These are phyloP conservation scores for Oropetium thomaeum DNA, from an alignment of 176 grass and related monocot genomes.

Conservation along the genomic window DNA sequence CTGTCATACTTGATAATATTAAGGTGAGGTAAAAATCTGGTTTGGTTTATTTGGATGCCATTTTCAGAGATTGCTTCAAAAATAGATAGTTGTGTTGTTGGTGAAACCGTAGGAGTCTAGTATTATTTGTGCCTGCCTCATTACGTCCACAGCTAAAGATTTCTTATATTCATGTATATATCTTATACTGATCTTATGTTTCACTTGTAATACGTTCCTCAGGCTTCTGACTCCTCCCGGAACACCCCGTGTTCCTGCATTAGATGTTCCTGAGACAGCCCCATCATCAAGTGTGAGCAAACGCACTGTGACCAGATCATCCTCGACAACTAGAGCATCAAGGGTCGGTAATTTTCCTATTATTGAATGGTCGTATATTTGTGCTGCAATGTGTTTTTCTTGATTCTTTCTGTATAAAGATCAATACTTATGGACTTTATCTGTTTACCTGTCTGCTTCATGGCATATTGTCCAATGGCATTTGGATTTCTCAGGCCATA, in stretches of 20 bases:
- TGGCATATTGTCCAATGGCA: neutral
- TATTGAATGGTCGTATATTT: neutral
- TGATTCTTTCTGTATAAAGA: neutral
- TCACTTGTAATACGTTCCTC: slow-evolving; percentile 36
- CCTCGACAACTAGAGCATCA: slow-evolving; percentile 78
- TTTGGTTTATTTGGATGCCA: neutral
- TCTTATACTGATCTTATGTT: slow-evolving; percentile 13
- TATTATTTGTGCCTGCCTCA: neutral
- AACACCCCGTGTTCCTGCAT: slow-evolving; percentile 57
- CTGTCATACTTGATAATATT: neutral
- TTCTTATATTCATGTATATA: neutral
- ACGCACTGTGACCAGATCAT: slow-evolving; percentile 46
- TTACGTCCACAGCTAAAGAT: neutral
- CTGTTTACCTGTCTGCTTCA: neutral
- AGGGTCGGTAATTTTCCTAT: slow-evolving; percentile 52
- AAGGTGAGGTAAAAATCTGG: neutral
- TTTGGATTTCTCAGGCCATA: neutral
- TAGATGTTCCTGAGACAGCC: slow-evolving; percentile 52
- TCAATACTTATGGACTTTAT: neutral
- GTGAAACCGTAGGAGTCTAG: neutral
- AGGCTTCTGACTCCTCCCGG: slow-evolving; percentile 95
- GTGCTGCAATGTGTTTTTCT: slow-evolving; percentile 16
- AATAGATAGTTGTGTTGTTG: neutral
- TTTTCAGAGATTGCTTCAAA: slow-evolving; percentile 4
- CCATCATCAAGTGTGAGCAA: slow-evolving; percentile 53